Conservation (phyloP, 2,329 filamentous ascomycete species). For the Cladobotryum mycophilum region DNA sequence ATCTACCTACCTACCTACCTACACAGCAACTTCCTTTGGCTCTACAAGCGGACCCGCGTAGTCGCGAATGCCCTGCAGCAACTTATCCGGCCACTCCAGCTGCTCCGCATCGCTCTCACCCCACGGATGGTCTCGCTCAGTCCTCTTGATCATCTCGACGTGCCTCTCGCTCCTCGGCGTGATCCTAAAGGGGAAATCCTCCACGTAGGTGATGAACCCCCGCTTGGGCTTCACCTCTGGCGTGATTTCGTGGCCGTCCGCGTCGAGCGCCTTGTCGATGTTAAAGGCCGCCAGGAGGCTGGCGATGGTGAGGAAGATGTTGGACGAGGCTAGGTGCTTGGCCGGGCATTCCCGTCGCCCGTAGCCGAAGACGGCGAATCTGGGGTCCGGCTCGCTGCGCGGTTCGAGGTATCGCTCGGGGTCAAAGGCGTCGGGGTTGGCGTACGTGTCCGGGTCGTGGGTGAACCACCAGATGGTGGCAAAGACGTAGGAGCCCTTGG, state of each 20-base stretch:
- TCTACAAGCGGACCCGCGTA: no score
- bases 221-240: constrained; percentile 3
- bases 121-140: constrained; percentile 9
- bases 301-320: constrained; percentile 28
- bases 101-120: constrained; percentile 6
- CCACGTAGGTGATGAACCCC: constrained; percentile 4
- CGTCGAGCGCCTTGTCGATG: constrained; percentile 18
- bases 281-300: constrained; percentile 42
- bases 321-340: constrained; percentile 23
- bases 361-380: constrained; percentile 25
- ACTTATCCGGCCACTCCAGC: neutral
- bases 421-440: constrained; percentile 19
- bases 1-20: no score
- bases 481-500: constrained; percentile 26
- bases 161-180: constrained; percentile 10
- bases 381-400: constrained; percentile 24
- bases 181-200: constrained; percentile 3
- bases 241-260: constrained; percentile 31
- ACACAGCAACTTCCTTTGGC: no score
- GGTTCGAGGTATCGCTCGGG: constrained; percentile 27
- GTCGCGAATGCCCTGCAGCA: no score
- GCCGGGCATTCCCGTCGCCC: constrained; percentile 32
- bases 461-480: no score
- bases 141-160: neutral
- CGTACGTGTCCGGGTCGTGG: no score